phyloP scores from a whole-genome alignment of 1,284 basidiomycete species.

The Pseudozyma flocculosa region DNA sequence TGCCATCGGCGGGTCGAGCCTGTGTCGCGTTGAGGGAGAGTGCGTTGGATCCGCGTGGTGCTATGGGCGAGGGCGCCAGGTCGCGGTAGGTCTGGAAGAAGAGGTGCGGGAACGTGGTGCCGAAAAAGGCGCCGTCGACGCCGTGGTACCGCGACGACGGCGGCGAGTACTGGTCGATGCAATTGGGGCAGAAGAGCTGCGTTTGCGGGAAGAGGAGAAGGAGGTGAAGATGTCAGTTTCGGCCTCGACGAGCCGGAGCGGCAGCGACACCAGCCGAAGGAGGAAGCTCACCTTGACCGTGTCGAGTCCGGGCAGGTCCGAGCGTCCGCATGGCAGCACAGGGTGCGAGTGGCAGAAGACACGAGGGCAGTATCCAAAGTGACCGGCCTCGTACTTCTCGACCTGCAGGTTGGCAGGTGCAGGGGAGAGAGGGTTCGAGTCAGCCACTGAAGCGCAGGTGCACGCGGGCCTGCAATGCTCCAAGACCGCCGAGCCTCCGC shows the following conservation, averaged over 20 bases:
- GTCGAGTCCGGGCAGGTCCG: constrained; percentile 94
- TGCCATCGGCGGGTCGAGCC: neutral
- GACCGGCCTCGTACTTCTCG: constrained; percentile 89
- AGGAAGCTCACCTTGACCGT: constrained; percentile 73
- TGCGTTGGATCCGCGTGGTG: neutral
- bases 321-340: constrained; percentile 91
- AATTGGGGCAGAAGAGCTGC: constrained; percentile 89
- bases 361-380: constrained; percentile 92
- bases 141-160: constrained; percentile 93
- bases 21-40: neutral
- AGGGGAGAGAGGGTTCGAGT: no score
- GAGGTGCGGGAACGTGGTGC: constrained; percentile 94
- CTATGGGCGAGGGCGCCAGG: constrained; percentile 47
- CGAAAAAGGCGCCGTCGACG: constrained; percentile 99
- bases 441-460: no score
- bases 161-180: constrained; percentile 93
- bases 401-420: no score
- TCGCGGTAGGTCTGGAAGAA: constrained; percentile 93
- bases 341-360: constrained; percentile 88
- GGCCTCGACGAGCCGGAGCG: no score
- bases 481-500: no score
- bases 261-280: no score
- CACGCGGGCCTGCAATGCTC: no score
- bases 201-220: neutral
- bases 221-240: no score